Evolutionary conservation across 371 early-diverging fungal species (phyloP).

Genomic region (Smittium culicis): DNA sequence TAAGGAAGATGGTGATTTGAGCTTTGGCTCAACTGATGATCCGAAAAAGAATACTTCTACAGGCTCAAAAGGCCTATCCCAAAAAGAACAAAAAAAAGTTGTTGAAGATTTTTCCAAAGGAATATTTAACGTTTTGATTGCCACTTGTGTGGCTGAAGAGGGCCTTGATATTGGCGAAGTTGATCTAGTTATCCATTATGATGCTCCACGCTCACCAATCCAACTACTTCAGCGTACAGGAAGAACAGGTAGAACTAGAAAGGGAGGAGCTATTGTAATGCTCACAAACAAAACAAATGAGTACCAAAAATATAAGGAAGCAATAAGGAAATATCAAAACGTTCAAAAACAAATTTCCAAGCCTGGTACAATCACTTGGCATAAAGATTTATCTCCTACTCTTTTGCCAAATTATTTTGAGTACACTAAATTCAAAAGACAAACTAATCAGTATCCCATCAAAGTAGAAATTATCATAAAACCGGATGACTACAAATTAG

Average conservation of each 20-base stretch:
- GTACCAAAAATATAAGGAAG: conserved; percentile 45
- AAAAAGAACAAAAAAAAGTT: conserved; percentile 68
- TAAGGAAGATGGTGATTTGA: background rate
- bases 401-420: conserved; percentile 2
- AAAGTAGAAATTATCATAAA: background rate
- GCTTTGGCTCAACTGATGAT: background rate
- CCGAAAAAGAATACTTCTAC: conserved; percentile 10
- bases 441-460: background rate
- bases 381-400: background rate
- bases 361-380: conserved; percentile 6
- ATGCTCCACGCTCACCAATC: conserved; percentile 54
- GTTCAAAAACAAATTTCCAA: conserved; percentile 40
- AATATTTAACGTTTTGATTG: conserved; percentile 67
- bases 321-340: conserved; percentile 42
- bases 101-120: conserved; percentile 53
- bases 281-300: conserved; percentile 65
- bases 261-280: conserved; percentile 66
- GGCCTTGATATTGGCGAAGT: conserved; percentile 95
- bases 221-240: conserved; percentile 85
- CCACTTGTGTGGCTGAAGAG: conserved; percentile 92
- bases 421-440: background rate
- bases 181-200: conserved; percentile 85
- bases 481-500: background rate
- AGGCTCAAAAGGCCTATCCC: conserved; percentile 45
- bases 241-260: conserved; percentile 81